phyloP scores from a whole-genome alignment of 768 basidiomycete genomes.

The Leccinellum rugosiceps region DNA sequence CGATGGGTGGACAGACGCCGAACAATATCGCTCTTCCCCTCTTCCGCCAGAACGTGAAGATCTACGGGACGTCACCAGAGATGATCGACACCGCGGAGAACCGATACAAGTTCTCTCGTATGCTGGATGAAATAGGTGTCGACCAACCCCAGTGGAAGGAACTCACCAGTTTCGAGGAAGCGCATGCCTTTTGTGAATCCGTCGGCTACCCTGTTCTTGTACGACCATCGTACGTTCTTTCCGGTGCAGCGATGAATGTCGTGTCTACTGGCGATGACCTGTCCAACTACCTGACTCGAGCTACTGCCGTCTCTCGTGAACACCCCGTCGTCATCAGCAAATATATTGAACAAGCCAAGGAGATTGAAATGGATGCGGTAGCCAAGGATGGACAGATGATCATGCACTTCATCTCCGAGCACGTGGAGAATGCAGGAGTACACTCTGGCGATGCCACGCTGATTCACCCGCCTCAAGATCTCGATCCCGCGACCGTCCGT shows the following conservation, averaged over 20 bases:
- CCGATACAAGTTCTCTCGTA: slow-evolving; percentile 97
- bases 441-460: slow-evolving; percentile 98
- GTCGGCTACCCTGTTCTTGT: slow-evolving; percentile 97
- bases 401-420: slow-evolving; percentile 99
- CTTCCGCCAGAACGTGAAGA: slow-evolving; percentile 97
- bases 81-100: slow-evolving; percentile 99
- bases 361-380: slow-evolving; percentile 99
- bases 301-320: slow-evolving; percentile 92
- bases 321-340: slow-evolving; percentile 98
- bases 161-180: slow-evolving; percentile 86
- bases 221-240: slow-evolving; percentile 97
- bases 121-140: slow-evolving; percentile 96
- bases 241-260: slow-evolving; percentile 99
- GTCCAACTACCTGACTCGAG: slow-evolving; percentile 88
- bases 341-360: slow-evolving; percentile 99
- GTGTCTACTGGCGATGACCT: slow-evolving; percentile 92
- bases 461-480: slow-evolving; percentile 96
- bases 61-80: slow-evolving; percentile 97
- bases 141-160: slow-evolving; percentile 99
- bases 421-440: slow-evolving; percentile 98
- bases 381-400: slow-evolving; percentile 97
- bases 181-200: slow-evolving; percentile 82
- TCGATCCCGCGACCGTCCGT: slow-evolving; percentile 93
- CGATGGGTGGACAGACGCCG: slow-evolving; percentile 98
- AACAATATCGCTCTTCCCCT: slow-evolving; percentile 97